Conservation (phyloP, 371 early-diverging fungal genomes). For the Saksenaea oblongispora region DNA sequence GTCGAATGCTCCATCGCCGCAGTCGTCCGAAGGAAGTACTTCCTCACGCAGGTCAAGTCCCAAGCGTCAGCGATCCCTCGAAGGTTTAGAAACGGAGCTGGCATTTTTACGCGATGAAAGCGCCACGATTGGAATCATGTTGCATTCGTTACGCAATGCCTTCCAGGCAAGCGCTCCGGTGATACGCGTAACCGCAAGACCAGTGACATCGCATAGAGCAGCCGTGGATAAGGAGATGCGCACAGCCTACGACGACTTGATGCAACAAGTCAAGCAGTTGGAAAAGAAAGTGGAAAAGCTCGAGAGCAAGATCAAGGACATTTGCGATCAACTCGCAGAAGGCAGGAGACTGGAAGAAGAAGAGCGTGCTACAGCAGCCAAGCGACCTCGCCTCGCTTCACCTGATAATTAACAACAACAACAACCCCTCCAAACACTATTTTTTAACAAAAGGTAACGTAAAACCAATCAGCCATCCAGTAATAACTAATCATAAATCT, state of each 20-base stretch:
- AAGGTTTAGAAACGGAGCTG: slow-evolving; percentile 19
- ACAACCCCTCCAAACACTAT: too few species aligned
- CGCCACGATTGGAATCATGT: slow-evolving; percentile 21
- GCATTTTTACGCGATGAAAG: slow-evolving; percentile 25
- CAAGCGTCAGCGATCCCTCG: not conserved
- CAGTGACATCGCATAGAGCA: slow-evolving; percentile 5
- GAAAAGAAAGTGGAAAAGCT: slow-evolving; percentile 33
- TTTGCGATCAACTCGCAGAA: not conserved
- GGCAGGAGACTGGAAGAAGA: not conserved
- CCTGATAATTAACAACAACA: not conserved
- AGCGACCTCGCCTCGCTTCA: not conserved
- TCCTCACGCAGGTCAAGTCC: not conserved
- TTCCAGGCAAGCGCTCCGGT: slow-evolving; percentile 16
- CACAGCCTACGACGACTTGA: slow-evolving; percentile 35
- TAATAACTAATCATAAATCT: not conserved
- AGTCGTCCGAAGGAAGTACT: not conserved
- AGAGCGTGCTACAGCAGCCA: not conserved
- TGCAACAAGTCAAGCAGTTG: slow-evolving; percentile 30
- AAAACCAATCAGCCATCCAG: not conserved
- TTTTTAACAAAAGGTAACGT: not conserved
- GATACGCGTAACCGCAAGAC: not conserved
- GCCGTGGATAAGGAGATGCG: slow-evolving; percentile 34
- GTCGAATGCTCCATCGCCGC: not conserved
- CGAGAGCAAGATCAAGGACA: slow-evolving; percentile 21
- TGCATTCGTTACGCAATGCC: slow-evolving; percentile 25